Evolutionary conservation across 2,329 filamentous ascomycete genomes (phyloP).

Genomic region (Eutypella sp.): DNA sequence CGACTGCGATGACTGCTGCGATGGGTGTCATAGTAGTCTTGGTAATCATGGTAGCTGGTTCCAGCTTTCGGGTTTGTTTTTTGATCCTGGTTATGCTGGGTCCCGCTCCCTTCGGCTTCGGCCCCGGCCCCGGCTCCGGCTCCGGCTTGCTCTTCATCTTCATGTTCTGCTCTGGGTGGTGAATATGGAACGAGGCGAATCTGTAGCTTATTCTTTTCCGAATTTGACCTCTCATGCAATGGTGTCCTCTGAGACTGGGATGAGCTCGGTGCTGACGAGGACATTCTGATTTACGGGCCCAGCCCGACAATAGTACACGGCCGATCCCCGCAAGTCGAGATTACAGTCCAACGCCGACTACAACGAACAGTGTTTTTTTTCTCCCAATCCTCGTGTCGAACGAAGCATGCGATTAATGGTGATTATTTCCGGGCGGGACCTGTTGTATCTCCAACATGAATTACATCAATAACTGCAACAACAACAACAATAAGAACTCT

Average conservation of each 20-base stretch:
- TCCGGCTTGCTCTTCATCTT: slow-evolving; percentile 16
- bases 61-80: slow-evolving; percentile 1
- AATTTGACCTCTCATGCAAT: slow-evolving; percentile 35
- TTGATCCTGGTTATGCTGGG: background rate
- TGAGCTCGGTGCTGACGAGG: slow-evolving; percentile 25
- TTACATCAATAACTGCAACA: no score
- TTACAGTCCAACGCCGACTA: slow-evolving; percentile 14
- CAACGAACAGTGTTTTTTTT: slow-evolving; percentile 12
- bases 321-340: slow-evolving; percentile 5
- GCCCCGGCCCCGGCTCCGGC: slow-evolving; percentile 10
- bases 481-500: background rate
- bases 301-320: slow-evolving; percentile 12
- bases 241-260: slow-evolving; percentile 24
- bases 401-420: no score
- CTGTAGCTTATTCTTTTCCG: slow-evolving; percentile 36
- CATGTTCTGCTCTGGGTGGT: slow-evolving; percentile 34
- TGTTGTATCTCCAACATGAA: no score
- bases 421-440: no score
- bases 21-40: no score
- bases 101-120: background rate
- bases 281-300: slow-evolving; percentile 24
- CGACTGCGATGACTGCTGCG: slow-evolving; percentile 13
- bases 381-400: slow-evolving; percentile 18
- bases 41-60: no score
- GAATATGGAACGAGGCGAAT: slow-evolving; percentile 48